Base-by-base conservation (phyloP, 345 rosid genomes). In the Citrus hindsii region DNA sequence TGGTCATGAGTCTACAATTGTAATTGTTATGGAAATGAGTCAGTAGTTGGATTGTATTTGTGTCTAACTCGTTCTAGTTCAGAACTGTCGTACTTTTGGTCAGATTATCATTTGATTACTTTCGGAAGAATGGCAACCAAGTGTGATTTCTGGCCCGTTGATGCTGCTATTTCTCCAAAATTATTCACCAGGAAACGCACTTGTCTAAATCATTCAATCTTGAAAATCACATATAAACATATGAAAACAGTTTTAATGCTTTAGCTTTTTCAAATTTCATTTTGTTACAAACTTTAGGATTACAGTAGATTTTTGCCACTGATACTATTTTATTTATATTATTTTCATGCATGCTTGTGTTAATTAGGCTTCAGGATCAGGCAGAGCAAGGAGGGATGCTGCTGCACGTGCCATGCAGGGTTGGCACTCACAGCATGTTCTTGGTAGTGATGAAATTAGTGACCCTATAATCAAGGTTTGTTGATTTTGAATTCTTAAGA, bases 321-420 rank as follows among this genome's bases (percentile, higher is more conserved):
- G 60, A 35, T 1, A 65, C 12, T 38, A 12, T 12, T 46, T 55
- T 51, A 24, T 32, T 46, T 64, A 42, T 72, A 46, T 46, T 46
- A 1, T 46, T 46, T 75, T 79, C 62, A 12, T 77, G 55, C 69
- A 65, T 79, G 73, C 30, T 78, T 68, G 35, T 67, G 60, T 62
- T 81, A 76, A 84, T 73, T 79, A 89, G 89, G 85, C 87, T 38
- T 81, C 88, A 22, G 89, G 88, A 64, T 86, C 90, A 2, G 91
- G 91, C 73, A 82, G 96, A 68, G 87, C 89, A 60, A 83, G 91
- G 66, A 90, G 94, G 69, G 91, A 89, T 85, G 87, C 92, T 78
- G 95, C 95, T 7, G 85, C 92, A 33, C 95, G 95, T 79, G 95
- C 95, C 13, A 92, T 90, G 93, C 92, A 87, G 83, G 93, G 96